Base-by-base conservation (phyloP, 2,329 filamentous ascomycete species). In the Moelleriella libera region DNA sequence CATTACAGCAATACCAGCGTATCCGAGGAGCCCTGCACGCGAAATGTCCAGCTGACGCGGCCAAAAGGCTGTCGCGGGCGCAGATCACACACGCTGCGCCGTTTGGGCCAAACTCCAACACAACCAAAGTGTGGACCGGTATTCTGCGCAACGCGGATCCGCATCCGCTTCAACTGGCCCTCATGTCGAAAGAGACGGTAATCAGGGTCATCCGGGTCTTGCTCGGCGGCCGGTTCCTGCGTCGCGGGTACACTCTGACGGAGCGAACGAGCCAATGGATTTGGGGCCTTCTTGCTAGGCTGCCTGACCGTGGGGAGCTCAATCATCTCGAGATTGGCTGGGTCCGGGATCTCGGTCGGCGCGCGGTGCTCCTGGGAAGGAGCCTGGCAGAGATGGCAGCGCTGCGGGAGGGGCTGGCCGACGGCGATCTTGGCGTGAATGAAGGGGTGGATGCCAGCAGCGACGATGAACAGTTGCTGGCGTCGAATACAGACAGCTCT, bases 241-340 rank as follows among this genome's bases (percentile, higher is more conserved):
- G 72, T 43, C 74, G 73, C 45, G 76, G 75, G n/a, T 64, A 70
- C 28, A 71, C 74, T 31, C 68, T 88, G 31, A 70, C 78, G 30
- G 74, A 77, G 55, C 75, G 81, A 44, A 80, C 85, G 5, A 88
- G 87, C 50, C 74, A 80, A 12, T 97, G 90, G 90, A 69, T 86
- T 4, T 96, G 88, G 89, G 81, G 83, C 0, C 64, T 95, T 49
- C 69, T 96, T 43, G 87, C 85, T 3, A 76, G 80, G 49, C 72
- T 90, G 49, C 82, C 85, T 1, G 84, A 86, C 37, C 68, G 78
- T 8, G 88, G 88, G 1, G 80, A 85, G 61, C 68, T 96, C 60
- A 78, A 79, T 51, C 83, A 86, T 52, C 76, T 80, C 42, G 84
- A 92, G 57, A 77, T 94, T 32, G 82, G 80, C 5, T 78, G 80